Conservation (phyloP, 176 grass and related monocot genomes). For the Triticum urartu region DNA sequence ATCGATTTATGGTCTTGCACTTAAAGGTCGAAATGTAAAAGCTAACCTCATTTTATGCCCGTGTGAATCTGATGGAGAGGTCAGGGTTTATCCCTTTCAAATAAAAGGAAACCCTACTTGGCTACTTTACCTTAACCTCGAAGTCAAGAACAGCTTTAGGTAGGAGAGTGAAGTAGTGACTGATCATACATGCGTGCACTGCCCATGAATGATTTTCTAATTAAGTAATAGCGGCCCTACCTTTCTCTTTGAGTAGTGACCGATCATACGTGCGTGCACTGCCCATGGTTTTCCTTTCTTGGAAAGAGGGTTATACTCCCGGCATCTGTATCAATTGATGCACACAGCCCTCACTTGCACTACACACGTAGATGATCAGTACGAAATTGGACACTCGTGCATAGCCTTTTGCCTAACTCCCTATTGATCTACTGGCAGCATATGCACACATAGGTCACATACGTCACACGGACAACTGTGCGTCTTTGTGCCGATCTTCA, state of each 20-base stretch:
- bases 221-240: too few species aligned
- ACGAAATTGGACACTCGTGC: neutral
- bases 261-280: neutral
- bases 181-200: neutral
- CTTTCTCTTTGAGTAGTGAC: neutral
- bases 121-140: neutral
- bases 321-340: neutral
- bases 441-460: neutral
- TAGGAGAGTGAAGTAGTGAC: neutral
- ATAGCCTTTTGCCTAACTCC: slow-evolving; percentile 10
- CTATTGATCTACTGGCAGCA: neutral
- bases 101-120: neutral
- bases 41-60: too few species aligned
- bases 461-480: neutral
- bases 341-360: neutral
- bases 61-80: neutral
- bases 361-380: neutral
- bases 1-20: neutral
- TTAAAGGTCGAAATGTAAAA: neutral
- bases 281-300: neutral
- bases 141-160: neutral
- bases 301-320: neutral
- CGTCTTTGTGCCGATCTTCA: neutral
- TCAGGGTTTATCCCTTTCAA: too few species aligned
- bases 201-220: neutral